These are phyloP conservation scores for Xylaria arbuscula DNA, from an alignment of 2,329 filamentous ascomycete genomes.

Conservation along the genomic window DNA sequence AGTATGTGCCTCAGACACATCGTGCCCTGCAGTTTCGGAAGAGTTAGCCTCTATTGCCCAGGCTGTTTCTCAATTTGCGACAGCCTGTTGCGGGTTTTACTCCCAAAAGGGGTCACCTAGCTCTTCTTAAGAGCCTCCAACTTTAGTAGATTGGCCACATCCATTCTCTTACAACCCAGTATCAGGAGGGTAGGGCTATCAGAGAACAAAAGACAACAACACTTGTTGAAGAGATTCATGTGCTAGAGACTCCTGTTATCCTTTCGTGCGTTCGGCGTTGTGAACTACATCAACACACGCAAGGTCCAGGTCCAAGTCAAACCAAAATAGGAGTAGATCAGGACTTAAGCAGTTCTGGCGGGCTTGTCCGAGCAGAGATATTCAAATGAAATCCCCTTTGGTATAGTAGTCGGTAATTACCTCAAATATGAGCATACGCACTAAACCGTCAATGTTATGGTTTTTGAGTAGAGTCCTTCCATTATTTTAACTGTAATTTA, in stretches of 20 bases:
- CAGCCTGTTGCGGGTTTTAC: neutral
- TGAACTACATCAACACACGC: neutral
- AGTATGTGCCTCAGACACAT: constrained; percentile 23
- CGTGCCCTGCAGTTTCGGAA: neutral
- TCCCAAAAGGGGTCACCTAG: neutral
- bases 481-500: no score
- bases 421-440: constrained; percentile 4
- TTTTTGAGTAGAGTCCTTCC: neutral
- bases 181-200: neutral
- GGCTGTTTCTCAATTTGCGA: neutral
- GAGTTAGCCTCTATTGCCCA: neutral
- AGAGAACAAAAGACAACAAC: constrained; percentile 2
- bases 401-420: neutral
- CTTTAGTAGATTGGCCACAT: neutral
- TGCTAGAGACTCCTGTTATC: neutral
- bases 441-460: neutral
- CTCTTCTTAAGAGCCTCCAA: neutral
- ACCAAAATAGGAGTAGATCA: constrained; percentile 13
- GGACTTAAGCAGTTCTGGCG: neutral
- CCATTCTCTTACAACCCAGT: neutral
- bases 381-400: neutral
- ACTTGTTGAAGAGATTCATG: neutral
- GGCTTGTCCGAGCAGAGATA: neutral
- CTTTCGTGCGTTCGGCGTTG: neutral
- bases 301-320: neutral